Evolutionary conservation across 1,139 yeast species (phyloP), one percentile per base, ranked within the genome.

Genomic region (Hyphopichia buzzinii): DNA sequence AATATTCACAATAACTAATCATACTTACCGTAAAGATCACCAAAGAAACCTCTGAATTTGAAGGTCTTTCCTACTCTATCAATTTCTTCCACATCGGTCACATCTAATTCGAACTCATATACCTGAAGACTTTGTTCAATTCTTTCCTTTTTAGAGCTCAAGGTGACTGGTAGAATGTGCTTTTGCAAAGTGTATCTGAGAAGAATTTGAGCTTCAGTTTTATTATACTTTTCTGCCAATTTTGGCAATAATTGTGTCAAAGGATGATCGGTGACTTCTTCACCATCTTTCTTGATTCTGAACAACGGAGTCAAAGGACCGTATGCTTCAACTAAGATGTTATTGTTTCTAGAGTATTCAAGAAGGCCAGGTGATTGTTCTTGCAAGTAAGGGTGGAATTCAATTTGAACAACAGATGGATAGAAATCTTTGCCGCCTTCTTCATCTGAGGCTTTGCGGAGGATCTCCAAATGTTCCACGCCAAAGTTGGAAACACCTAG

Each of bases 121-220:
- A 75, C 55, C 14, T 73, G 74, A 47, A 81, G 67, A 8, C 81
- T 74, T 45, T 80, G 75, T 36, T 62, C 58, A 40, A 83, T 71
- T 57, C 95, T 73, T 29, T 71, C 74, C 14, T 59, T 59, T 47
- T 81, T 79, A 4, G 82, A 71, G 19, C 88, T 77, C 2, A 94
- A 84, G 15, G 95, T 85, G 23, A 86, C 65, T 8, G 71, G 67
- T 38, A 66, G 44, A 12, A 66, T 55, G 2, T 67, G 72, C 26
- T 55, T 59, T 39, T 68, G 67, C 40, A 59, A 52, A 4, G 58
- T 59, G 66, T 71, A 67, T 46, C 68, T 56, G 42, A 68, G 48
- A 30, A 66, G 41, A 17, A 68, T 49, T 41, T 66, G 72, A 5
- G 63, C 55, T 24, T 52, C 55, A 3, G 64, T 54, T 36, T 55